Evolutionary conservation across 768 basidiomycete species (phyloP), one percentile per base, ranked within the genome.

Genomic region (Mycena epipterygia): DNA sequence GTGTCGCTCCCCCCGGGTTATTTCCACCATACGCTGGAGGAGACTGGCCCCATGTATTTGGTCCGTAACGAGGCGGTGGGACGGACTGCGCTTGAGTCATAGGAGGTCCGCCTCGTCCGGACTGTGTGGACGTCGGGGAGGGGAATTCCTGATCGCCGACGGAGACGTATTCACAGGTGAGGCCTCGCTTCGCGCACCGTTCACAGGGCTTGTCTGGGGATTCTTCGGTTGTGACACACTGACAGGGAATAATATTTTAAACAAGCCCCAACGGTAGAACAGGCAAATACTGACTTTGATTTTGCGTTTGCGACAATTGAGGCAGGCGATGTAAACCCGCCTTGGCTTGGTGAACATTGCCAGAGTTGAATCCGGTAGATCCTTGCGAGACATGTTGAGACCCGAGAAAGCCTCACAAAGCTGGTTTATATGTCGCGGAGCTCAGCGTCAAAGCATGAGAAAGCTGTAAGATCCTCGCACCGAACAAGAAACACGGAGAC

Each of bases 321-420:
- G 6, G 42, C 64, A 65, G 19, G 64, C 64, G 52, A 65, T 30
- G 53, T 65, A 65, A 27, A 55, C 64, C 8, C 64, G 17, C 32
- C n/a, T 30, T 52, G 29, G 39, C n/a, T 5, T 30, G 9, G 51
- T n/a, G 25, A 53, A 53, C 7, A 27, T 23, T 3, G 25, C 19
- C 0, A 32, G n/a, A 30, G 37, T 29, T 17, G 49, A 23, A 17
- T 64, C 39, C 1, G 39, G 2, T 23, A 51, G 39, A 42, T n/a
- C 48, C 9, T 32, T 14, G n/a, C 42, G 27, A 14, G 62, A 64
- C 62, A 64, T 64, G 9, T 30, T 19, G 5, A 39, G 17, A 14
- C 3, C n/a, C 5, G 53, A 11, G 27, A 55, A 32, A 23, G 14
- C n/a, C 3, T 19, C 6, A 12, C 9, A 27, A 49, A 49, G 5